Conservation (phyloP, 352 stramenopile genomes). For the Discostella stelligera region DNA sequence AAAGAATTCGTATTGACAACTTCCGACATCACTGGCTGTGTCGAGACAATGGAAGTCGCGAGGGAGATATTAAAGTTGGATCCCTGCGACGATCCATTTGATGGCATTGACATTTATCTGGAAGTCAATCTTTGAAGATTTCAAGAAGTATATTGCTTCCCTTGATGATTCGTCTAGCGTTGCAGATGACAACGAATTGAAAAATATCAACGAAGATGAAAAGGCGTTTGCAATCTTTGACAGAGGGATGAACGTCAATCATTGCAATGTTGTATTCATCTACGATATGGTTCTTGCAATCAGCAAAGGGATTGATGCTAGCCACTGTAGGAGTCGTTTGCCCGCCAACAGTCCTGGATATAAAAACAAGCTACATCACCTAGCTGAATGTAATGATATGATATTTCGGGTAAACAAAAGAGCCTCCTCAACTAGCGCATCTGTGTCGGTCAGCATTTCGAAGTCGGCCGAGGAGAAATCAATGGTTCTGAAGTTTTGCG, state of each 20-base stretch:
- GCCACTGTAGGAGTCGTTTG: neutral
- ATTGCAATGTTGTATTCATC: constrained; percentile 43
- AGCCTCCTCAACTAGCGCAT: neutral
- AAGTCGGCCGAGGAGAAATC: constrained; percentile 9
- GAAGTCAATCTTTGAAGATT: constrained; percentile 26
- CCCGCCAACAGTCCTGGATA: neutral
- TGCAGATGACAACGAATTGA: constrained; percentile 27
- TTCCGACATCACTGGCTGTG: constrained; percentile 28
- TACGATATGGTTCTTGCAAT: constrained; percentile 27
- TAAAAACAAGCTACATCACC: constrained; percentile 26
- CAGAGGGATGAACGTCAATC: constrained; percentile 29
- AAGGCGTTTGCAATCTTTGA: constrained; percentile 39
- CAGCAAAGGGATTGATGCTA: constrained; percentile 23
- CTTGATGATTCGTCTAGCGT: constrained; percentile 12
- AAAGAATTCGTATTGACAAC: constrained; percentile 22
- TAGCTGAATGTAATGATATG: constrained; percentile 27
- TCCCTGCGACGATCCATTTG: constrained; percentile 14
- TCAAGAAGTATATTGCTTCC: constrained; percentile 37
- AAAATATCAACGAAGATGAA: constrained; percentile 17
- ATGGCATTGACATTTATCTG: constrained; percentile 29
- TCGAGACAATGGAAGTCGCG: constrained; percentile 22
- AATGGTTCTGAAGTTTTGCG: constrained; percentile 22
- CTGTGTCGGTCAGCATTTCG: constrained; percentile 8
- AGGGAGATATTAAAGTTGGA: neutral
- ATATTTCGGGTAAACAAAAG: constrained; percentile 30